Evolutionary conservation across 2,329 filamentous ascomycete genomes (phyloP).

Genomic region (Passalora sequoiae): DNA sequence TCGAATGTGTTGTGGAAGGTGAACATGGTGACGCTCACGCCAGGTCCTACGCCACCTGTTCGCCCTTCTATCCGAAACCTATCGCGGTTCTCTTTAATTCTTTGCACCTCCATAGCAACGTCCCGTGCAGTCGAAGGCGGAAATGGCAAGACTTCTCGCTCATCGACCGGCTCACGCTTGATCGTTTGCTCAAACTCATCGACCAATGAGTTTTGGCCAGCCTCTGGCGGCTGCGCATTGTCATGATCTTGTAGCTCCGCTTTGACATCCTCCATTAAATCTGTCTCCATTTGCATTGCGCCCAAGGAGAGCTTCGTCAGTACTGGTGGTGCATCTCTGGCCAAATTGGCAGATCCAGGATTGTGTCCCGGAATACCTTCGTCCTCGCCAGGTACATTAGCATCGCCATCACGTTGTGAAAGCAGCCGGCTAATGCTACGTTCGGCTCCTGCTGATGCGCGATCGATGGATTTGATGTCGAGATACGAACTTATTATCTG

Average conservation of each 20-base stretch:
- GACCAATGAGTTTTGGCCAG: conserved; percentile 67
- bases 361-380: conserved; percentile 65
- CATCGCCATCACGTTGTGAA: conserved; percentile 49
- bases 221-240: conserved; percentile 62
- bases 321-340: conserved; percentile 54
- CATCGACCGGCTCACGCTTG: conserved; percentile 84
- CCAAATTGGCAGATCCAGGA: conserved; percentile 58
- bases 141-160: conserved; percentile 76
- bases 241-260: conserved; percentile 85
- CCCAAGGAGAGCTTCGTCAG: conserved; percentile 68
- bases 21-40: conserved; percentile 90
- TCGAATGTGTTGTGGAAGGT: conserved; percentile 97
- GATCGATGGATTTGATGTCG: conserved; percentile 56
- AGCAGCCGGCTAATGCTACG: conserved; percentile 58
- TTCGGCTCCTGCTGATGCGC: conserved; percentile 50
- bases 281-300: conserved; percentile 73
- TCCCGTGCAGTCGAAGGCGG: conserved; percentile 85
- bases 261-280: conserved; percentile 77
- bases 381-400: conserved; percentile 59
- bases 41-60: conserved; percentile 75
- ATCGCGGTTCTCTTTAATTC: conserved; percentile 87
- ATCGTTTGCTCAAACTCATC: conserved; percentile 81
- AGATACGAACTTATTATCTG: conserved; percentile 62
- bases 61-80: conserved; percentile 71
- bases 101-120: conserved; percentile 89